A percentile compares a stretch with the other conserved stretches of the same genome.
phyloP scores from a whole-genome alignment of 257 asterid species.

The Leonotis leonurus region DNA sequence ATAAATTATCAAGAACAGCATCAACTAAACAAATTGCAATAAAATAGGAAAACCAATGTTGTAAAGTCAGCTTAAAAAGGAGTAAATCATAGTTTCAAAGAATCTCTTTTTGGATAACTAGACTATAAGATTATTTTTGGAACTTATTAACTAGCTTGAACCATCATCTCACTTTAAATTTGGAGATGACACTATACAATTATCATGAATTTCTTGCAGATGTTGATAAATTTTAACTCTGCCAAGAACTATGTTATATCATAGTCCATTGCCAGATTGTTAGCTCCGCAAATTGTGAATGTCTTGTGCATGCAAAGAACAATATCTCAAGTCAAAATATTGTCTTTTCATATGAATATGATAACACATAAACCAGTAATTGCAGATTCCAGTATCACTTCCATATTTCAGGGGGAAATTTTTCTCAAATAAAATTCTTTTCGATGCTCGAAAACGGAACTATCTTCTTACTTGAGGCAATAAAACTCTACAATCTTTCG shows the following conservation, averaged over 20 bases:
- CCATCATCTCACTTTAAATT: too few relatives aligned
- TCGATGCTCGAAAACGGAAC: too few relatives aligned
- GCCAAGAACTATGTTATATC: not conserved
- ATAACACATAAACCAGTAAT: not conserved
- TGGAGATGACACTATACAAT: too few relatives aligned
- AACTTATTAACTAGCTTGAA: too few relatives aligned
- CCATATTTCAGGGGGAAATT: not conserved
- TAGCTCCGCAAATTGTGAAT: not conserved
- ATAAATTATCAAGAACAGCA: slow-evolving; percentile 1
- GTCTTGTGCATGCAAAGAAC: not conserved
- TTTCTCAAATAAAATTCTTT: not conserved
- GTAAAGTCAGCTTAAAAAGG: not conserved
- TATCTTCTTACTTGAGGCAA: too few relatives aligned
- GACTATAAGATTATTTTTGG: not conserved
- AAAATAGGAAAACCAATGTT: not conserved
- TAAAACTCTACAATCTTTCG: too few relatives aligned
- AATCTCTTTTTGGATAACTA: not conserved
- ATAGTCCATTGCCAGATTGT: not conserved
- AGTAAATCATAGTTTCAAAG: not conserved
- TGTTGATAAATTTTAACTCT: not conserved
- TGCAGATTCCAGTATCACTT: not conserved
- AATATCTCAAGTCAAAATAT: not conserved
- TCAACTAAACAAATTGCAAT: not conserved
- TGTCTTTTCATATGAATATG: not conserved
- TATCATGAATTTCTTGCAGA: not conserved